Percentiles rank a stretch among this genome's conserved stretches.
Conservation (phyloP, 306 rosid species). For the Alnus rubra region DNA sequence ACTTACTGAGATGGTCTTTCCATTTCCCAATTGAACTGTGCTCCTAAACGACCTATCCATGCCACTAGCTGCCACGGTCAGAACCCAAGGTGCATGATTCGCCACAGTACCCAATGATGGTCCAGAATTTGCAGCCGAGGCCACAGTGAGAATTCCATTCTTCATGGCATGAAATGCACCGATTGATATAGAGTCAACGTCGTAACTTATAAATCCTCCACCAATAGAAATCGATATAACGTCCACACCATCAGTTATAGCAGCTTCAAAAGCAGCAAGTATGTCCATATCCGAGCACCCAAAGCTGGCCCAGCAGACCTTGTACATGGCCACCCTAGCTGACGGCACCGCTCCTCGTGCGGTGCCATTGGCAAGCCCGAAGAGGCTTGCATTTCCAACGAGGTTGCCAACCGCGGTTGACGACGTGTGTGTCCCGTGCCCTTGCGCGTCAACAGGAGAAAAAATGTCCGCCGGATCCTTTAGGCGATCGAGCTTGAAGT, state of each 20-base stretch:
- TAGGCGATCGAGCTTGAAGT: slow-evolving; percentile 71
- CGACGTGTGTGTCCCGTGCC: slow-evolving; percentile 93
- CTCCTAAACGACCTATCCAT: slow-evolving; percentile 71
- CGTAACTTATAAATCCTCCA: slow-evolving; percentile 50
- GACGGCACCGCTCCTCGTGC: slow-evolving; percentile 81
- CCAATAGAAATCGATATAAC: slow-evolving; percentile 83
- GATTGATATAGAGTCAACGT: slow-evolving; percentile 51
- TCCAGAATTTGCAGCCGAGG: slow-evolving; percentile 84
- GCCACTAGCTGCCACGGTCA: slow-evolving; percentile 88
- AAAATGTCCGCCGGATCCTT: slow-evolving; percentile 51
- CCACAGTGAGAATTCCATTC: slow-evolving; percentile 73
- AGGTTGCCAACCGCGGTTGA: slow-evolving; percentile 66
- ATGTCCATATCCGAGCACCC: slow-evolving; percentile 88
- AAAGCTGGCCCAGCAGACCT: slow-evolving; percentile 69
- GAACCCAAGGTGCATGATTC: slow-evolving; percentile 83
- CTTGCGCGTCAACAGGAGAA: slow-evolving; percentile 69
- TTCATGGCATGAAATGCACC: slow-evolving; percentile 86
- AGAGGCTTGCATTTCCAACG: slow-evolving; percentile 62
- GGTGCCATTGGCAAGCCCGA: slow-evolving; percentile 69
- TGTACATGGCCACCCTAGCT: slow-evolving; percentile 77
- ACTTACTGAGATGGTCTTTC: slow-evolving; percentile 57
- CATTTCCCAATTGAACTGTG: slow-evolving; percentile 64
- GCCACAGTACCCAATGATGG: slow-evolving; percentile 50
- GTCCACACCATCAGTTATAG: slow-evolving; percentile 84
- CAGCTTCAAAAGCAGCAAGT: slow-evolving; percentile 87